Percentiles rank a stretch among this genome's conserved stretches.
These are phyloP conservation scores for Trypanosoma mega DNA, from an alignment of 208 protist genomes.

Conservation along the genomic window DNA sequence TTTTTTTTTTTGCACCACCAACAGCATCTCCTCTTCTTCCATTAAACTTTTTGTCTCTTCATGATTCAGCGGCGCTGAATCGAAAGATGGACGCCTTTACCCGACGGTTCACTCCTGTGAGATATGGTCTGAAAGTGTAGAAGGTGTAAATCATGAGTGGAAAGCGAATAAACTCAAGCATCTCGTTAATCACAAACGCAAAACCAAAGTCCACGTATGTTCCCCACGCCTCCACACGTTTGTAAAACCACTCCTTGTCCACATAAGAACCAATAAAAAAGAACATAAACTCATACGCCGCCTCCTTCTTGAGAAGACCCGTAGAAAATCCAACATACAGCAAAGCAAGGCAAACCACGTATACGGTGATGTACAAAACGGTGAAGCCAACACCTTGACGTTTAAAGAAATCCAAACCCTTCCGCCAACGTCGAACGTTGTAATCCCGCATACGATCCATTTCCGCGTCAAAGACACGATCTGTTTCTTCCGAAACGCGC, in stretches of 20 bases:
- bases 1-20: constrained; percentile 1
- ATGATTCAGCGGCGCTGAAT: constrained; percentile 56
- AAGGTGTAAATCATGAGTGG: constrained; percentile 77
- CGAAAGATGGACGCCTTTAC: constrained; percentile 76
- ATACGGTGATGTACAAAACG: constrained; percentile 52
- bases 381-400: constrained; percentile 75
- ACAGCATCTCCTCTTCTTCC: no score
- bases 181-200: constrained; percentile 88
- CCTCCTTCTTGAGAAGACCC: constrained; percentile 66
- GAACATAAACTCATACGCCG: constrained; percentile 73
- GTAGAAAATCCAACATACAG: constrained; percentile 78
- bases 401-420: constrained; percentile 78
- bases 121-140: constrained; percentile 56
- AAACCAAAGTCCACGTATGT: constrained; percentile 87
- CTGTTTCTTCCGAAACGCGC: constrained; percentile 45
- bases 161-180: constrained; percentile 73
- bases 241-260: constrained; percentile 73
- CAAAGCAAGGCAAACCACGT: constrained; percentile 47
- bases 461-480: constrained; percentile 64
- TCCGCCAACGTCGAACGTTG: constrained; percentile 43
- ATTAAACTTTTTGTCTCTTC: neutral
- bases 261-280: constrained; percentile 54
- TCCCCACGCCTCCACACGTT: constrained; percentile 75
- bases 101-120: constrained; percentile 53
- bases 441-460: constrained; percentile 76